These are phyloP conservation scores for Fusarium dimerum DNA, from an alignment of 2,329 filamentous ascomycete species.

Conservation along the genomic window DNA sequence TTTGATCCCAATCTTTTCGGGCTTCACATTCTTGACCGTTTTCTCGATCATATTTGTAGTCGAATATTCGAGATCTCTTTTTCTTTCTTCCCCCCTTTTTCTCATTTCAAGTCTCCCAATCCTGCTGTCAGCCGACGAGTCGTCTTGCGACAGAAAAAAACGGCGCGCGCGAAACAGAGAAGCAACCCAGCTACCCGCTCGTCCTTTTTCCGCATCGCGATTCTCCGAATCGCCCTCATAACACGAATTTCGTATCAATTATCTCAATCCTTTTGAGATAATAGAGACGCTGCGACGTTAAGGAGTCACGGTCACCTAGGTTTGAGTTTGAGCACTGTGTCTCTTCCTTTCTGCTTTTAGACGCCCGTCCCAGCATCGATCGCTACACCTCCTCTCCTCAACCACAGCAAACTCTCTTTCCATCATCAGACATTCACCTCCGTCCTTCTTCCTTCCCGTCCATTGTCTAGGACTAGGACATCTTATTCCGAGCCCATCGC, in stretches of 20 bases:
- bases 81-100: conserved; percentile 11
- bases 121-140: conserved; percentile 19
- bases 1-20: conserved; percentile 19
- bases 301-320: conserved; percentile 31
- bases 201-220: conserved; percentile 8
- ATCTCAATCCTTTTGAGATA: conserved; percentile 12
- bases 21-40: conserved; percentile 22
- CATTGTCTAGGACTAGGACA: conserved; percentile 32
- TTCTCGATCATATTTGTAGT: conserved; percentile 18
- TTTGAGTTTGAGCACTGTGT: conserved; percentile 41
- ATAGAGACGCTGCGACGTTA: conserved; percentile 24
- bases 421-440: conserved; percentile 35
- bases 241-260: conserved; percentile 14
- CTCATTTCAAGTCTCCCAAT: not conserved
- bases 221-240: conserved; percentile 16
- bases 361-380: conserved; percentile 39
- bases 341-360: conserved; percentile 41
- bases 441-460: conserved; percentile 34
- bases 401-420: conserved; percentile 29
- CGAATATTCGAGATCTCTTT: conserved; percentile 11
- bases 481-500: conserved; percentile 27
- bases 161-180: conserved; percentile 19
- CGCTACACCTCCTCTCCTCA: conserved; percentile 39
- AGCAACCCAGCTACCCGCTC: conserved; percentile 13
- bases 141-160: conserved; percentile 23